Evolutionary conservation across 176 grass and related monocot species (phyloP).

Genomic region (Urochloa ruziziensis): DNA sequence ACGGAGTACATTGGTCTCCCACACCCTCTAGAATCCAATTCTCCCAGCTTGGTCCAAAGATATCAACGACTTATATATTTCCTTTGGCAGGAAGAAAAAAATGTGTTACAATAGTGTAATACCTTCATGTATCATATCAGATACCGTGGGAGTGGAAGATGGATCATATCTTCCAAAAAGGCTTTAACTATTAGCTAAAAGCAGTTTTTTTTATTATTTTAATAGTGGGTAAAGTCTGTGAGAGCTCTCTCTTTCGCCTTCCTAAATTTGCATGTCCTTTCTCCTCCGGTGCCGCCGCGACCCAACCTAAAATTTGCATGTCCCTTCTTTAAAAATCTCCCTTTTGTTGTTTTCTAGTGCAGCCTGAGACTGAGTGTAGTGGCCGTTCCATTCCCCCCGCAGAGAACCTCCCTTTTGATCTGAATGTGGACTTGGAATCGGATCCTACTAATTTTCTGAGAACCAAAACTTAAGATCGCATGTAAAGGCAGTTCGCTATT

Average conservation of each 20-base stretch:
- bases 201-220: neutral
- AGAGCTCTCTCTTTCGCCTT: neutral
- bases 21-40: neutral
- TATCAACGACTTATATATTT: neutral
- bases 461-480: conserved; percentile 24
- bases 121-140: neutral
- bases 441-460: conserved; percentile 38
- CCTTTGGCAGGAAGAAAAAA: neutral
- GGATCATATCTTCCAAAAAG: neutral
- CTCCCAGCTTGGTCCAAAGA: neutral
- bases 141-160: neutral
- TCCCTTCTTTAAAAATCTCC: neutral
- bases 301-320: conserved; percentile 1
- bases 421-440: conserved; percentile 42
- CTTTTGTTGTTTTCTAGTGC: conserved; percentile 26
- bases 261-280: neutral
- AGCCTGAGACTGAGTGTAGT: conserved; percentile 36
- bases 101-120: neutral
- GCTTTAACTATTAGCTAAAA: neutral
- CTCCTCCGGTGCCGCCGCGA: neutral
- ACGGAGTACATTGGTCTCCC: neutral
- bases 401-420: conserved; percentile 36
- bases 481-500: conserved; percentile 32
- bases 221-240: too few species aligned
- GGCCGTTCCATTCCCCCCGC: conserved; percentile 24